These are phyloP conservation scores for Torrubiellomyces zombiae DNA, from an alignment of 2,329 filamentous ascomycete species.

Conservation along the genomic window DNA sequence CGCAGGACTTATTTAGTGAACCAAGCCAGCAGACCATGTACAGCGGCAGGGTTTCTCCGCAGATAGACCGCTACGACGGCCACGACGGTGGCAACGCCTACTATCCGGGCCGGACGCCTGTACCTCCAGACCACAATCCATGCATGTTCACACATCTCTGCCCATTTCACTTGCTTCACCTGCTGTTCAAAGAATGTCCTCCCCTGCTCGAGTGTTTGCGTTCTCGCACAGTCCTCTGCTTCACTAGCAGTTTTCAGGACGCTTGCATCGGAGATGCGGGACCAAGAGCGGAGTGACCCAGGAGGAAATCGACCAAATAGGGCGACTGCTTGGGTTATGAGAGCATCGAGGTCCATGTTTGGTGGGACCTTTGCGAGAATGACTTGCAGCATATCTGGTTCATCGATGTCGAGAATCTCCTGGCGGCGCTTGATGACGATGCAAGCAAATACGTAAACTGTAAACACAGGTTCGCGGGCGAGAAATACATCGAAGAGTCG, in stretches of 20 bases:
- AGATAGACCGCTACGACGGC: conserved; percentile 54
- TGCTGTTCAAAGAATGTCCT: conserved; percentile 53
- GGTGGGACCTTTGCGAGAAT: conserved; percentile 74
- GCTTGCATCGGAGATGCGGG: conserved; percentile 53
- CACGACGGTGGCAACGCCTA: conserved; percentile 49
- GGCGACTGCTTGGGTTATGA: conserved; percentile 48
- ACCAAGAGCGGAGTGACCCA: conserved; percentile 55
- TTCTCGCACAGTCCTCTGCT: conserved; percentile 24
- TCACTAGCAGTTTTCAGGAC: conserved; percentile 69
- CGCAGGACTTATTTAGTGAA: conserved; percentile 7
- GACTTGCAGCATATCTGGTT: conserved; percentile 84
- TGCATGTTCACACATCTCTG: conserved; percentile 28
- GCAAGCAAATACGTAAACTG: conserved; percentile 81
- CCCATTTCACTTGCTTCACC: conserved; percentile 50
- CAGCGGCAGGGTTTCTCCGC: conserved; percentile 26
- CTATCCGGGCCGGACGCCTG: conserved; percentile 42
- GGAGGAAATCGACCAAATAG: conserved; percentile 57
- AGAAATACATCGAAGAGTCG: conserved; percentile 86
- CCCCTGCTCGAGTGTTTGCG: conserved; percentile 52
- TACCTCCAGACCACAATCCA: conserved; percentile 39
- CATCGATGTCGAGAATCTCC: conserved; percentile 81
- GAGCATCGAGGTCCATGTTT: conserved; percentile 60
- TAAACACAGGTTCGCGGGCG: conserved; percentile 72
- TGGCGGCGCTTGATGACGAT: conserved; percentile 66
- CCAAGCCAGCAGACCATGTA: conserved; percentile 11